Evolutionary conservation across 257 asterid genomes (phyloP), one percentile per base, ranked within the genome.

Genomic region (Solanum dulcamara): DNA sequence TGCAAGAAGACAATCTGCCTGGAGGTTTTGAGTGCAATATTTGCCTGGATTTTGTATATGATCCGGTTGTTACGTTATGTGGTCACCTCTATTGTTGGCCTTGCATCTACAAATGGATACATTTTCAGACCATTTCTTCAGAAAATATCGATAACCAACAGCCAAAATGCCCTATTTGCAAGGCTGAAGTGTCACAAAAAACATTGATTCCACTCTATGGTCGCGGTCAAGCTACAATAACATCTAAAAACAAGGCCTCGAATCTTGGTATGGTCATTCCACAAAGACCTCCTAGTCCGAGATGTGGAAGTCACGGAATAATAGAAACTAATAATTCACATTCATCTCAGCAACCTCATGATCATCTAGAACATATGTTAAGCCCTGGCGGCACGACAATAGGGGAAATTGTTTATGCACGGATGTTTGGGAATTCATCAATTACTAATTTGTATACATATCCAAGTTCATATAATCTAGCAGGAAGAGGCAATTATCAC

Each of bases 31-130:
- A 95, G 71, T 95, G 98, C 81, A 93, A 93, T 84, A 95, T 94
- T 24, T 94, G 97, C 85, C 89, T 94, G 1, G 98, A 92, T 62
- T 53, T 88, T 4, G 97, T 90, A 83, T 92, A 88, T 68, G 97
- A 94, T 81, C 98, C 98, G 0, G 97, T 94, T 10, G 94, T 94
- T 62, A 94, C 98, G 1, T 85, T 94, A 33, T 93, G 98, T 2
- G 98, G 98, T 10, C 98, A 94, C 87, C 93, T 94, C 82, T 94
- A 89, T 33, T 94, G 98, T 37, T 94, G 98, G 98, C 97, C 97
- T 4, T 94, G 98, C 44, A 93, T 94, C 30, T 94, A 95, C 90
- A 89, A 89, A 55, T 95, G 97, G 98, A 92, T 93, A 13, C 89
- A 84, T 81, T 82, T 64, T 59, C 91, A 83, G 17, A 85, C 87